A percentile compares a stretch with the other conserved stretches of the same genome.
Evolutionary conservation across 352 stramenopile species (phyloP).

Genomic region (Phytophthora palmivora): DNA sequence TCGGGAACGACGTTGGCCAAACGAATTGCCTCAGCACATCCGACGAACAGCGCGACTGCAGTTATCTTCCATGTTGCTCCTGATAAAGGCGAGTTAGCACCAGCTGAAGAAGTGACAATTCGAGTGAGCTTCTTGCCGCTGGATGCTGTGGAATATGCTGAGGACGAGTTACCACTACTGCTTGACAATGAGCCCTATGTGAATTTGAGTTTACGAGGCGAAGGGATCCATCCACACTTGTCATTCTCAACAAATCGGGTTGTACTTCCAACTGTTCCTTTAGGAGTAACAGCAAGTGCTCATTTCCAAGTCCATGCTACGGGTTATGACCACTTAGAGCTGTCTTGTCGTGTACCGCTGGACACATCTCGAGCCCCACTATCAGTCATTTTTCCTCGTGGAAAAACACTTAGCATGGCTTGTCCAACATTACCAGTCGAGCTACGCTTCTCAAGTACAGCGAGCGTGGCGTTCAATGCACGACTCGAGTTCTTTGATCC

Average conservation of each 20-base stretch:
- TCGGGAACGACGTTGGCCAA: slow-evolving; percentile 28
- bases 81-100: slow-evolving; percentile 78
- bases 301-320: slow-evolving; percentile 87
- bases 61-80: slow-evolving; percentile 87
- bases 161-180: slow-evolving; percentile 76
- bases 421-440: slow-evolving; percentile 85
- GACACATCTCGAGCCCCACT: slow-evolving; percentile 85
- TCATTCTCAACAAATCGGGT: slow-evolving; percentile 89
- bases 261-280: slow-evolving; percentile 89
- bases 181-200: slow-evolving; percentile 83
- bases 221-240: slow-evolving; percentile 93
- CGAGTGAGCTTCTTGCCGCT: slow-evolving; percentile 89
- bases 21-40: slow-evolving; percentile 31
- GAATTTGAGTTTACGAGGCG: slow-evolving; percentile 77
- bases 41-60: slow-evolving; percentile 41
- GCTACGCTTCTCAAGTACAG: slow-evolving; percentile 80
- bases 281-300: slow-evolving; percentile 73
- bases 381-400: slow-evolving; percentile 89
- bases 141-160: slow-evolving; percentile 79
- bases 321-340: slow-evolving; percentile 92
- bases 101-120: slow-evolving; percentile 78
- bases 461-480: slow-evolving; percentile 92
- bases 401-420: slow-evolving; percentile 87
- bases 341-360: slow-evolving; percentile 82
- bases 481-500: slow-evolving; percentile 94